phyloP scores from a whole-genome alignment of 1,284 basidiomycete species.

The Tylopilus sp. region DNA sequence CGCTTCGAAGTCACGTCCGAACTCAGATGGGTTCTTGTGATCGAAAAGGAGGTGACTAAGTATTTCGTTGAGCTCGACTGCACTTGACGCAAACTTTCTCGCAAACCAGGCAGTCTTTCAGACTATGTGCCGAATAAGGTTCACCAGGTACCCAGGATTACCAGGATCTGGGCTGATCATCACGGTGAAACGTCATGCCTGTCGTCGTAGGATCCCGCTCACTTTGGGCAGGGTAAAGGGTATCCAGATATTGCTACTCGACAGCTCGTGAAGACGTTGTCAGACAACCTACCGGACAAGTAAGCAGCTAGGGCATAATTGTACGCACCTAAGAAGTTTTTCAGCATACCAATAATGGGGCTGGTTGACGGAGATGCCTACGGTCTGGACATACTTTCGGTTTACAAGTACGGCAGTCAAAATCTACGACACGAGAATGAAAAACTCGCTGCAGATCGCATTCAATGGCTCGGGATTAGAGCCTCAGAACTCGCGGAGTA shows the following conservation, averaged over 20 bases:
- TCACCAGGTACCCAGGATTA: conserved; percentile 47
- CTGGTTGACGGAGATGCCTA: conserved; percentile 90
- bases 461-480: conserved; percentile 80
- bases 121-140: conserved; percentile 59
- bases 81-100: background rate
- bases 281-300: conserved; percentile 57
- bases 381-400: conserved; percentile 84
- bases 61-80: background rate
- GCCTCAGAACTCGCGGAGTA: conserved; percentile 62
- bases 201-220: conserved; percentile 2
- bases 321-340: background rate
- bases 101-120: conserved; percentile 78
- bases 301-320: conserved; percentile 26
- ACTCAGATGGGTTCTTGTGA: conserved; percentile 74
- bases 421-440: conserved; percentile 61
- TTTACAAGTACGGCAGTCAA: conserved; percentile 73
- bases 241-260: conserved; percentile 90
- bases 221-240: conserved; percentile 74
- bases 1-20: conserved; percentile 50
- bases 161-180: conserved; percentile 65
- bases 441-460: conserved; percentile 58
- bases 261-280: conserved; percentile 70
- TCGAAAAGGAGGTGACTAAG: conserved; percentile 83
- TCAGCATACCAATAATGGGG: conserved; percentile 67
- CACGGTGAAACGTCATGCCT: conserved; percentile 45